Evolutionary conservation across 306 rosid genomes (phyloP), one percentile per base, ranked within the genome.

Genomic region (Rosa rugosa): DNA sequence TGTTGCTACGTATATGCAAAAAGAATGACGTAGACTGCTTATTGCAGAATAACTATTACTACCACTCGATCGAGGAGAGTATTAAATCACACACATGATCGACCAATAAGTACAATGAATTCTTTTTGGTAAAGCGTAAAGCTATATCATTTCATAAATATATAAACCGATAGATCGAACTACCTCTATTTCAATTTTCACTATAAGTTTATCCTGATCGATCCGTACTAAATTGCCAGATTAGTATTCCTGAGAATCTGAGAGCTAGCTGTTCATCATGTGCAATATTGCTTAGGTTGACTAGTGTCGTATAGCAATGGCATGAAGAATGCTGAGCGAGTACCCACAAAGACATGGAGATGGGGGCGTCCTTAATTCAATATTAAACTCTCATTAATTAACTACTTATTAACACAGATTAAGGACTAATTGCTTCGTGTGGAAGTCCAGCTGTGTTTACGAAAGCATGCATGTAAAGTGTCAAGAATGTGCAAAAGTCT

Each of bases 261-360:
- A 62, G 40, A 63, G 69, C 69, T 65, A 68, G 72, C 50, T 68
- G 72, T 68, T 41, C 13, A 20, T 68, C 72, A 68, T 68, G 72
- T 65, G 45, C 70, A 63, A 14, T 4, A 12, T 41, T 17, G 47
- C 49, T 41, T 18, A 67, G 49, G 27, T 67, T 67, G 50, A 68
- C 17, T n/a, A n/a, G 50, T 41, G 50, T 68, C 50, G 72, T 68
- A 9, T 68, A 40, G 17, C 23, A 17, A 23, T 25, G 66, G 40
- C 20, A 22, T 22, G 65, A 0, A 53, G 59, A 17, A 10, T 10
- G 50, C 50, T 46, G 50, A 46, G 45, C 8, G 45, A 42, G 36
- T 49, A 3, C 5, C 54, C 51, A 47, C 51, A 47, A 49, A 49
- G 54, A 17, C 59, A 53, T 53, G 59, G 16, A 54, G 60, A 57